Evolutionary conservation across 139 green algal genomes (phyloP), one percentile per base, ranked within the genome.

Genomic region (Raphidocelis subcapitata): DNA sequence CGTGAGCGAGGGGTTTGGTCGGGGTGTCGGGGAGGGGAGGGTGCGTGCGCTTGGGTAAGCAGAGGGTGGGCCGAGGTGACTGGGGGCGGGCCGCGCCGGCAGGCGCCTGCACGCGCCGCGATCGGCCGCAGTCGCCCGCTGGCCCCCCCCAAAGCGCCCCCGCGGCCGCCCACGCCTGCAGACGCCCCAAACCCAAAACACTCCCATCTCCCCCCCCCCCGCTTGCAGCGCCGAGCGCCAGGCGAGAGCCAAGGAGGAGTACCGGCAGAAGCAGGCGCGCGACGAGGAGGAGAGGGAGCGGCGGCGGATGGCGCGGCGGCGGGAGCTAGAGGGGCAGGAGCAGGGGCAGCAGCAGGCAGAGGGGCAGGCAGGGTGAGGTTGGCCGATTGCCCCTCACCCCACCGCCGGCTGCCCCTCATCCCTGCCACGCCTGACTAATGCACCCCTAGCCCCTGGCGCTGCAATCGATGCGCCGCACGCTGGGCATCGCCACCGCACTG

Each of bases 141-240:
- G 49, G 18, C 49, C 18, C 18, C 49, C 18, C 18, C 49, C 18
- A n/a, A 20, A 18, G n/a, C n/a, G n/a, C n/a, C n/a, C n/a, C n/a
- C n/a, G n/a, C n/a, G n/a, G n/a, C n/a, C n/a, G n/a, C n/a, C n/a
- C n/a, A n/a, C n/a, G n/a, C n/a, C n/a, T n/a, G n/a, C n/a, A n/a
- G n/a, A n/a, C n/a, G n/a, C n/a, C n/a, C n/a, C n/a, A n/a, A n/a
- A n/a, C n/a, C n/a, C n/a, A n/a, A n/a, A n/a, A n/a, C n/a, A n/a
- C n/a, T n/a, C n/a, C n/a, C n/a, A n/a, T n/a, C n/a, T n/a, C n/a
- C n/a, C n/a, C n/a, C n/a, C n/a, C n/a, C n/a, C n/a, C n/a, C n/a
- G n/a, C n/a, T n/a, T n/a, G 62, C 72, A 78, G 72, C 62, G 72
- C 72, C 46, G 72, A 72, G 41, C 52, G 72, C 31, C 72, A 78